These are phyloP conservation scores for Phytophthora ramorum DNA, from an alignment of 352 stramenopile genomes.

Conservation along the genomic window DNA sequence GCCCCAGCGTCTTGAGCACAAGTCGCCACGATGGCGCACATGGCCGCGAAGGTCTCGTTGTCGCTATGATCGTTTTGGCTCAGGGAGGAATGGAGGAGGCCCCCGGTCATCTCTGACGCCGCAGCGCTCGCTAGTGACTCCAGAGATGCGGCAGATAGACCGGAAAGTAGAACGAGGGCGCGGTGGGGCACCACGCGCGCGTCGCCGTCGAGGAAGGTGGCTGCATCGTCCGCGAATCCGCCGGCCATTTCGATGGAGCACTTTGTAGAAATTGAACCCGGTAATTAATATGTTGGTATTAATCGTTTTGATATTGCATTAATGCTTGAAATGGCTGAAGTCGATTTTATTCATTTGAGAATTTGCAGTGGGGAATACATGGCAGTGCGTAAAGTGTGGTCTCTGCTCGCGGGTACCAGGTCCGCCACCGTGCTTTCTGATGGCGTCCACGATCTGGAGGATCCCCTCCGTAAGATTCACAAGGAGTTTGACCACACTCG, in stretches of 20 bases:
- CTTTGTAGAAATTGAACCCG: no score
- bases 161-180: constrained; percentile 11
- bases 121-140: constrained; percentile 31
- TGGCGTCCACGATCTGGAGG: no score
- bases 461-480: no score
- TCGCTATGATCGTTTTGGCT: constrained; percentile 8
- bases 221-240: constrained; percentile 10
- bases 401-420: no score
- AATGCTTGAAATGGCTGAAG: no score
- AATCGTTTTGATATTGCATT: no score
- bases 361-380: no score
- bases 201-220: constrained; percentile 22
- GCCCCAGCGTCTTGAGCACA: constrained; percentile 27
- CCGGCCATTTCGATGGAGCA: constrained; percentile 11
- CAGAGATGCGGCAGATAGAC: constrained; percentile 25
- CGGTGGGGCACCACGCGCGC: constrained; percentile 20
- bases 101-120: constrained; percentile 27
- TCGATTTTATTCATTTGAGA: no score
- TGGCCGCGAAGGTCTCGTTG: constrained; percentile 29
- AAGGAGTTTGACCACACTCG: no score
- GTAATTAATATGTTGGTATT: no score
- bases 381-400: no score
- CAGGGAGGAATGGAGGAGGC: background rate
- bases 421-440: no score
- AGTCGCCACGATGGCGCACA: constrained; percentile 39